These are phyloP conservation scores for Geotrichum histeridarum DNA, from an alignment of 1,139 yeast species.

Conservation along the genomic window DNA sequence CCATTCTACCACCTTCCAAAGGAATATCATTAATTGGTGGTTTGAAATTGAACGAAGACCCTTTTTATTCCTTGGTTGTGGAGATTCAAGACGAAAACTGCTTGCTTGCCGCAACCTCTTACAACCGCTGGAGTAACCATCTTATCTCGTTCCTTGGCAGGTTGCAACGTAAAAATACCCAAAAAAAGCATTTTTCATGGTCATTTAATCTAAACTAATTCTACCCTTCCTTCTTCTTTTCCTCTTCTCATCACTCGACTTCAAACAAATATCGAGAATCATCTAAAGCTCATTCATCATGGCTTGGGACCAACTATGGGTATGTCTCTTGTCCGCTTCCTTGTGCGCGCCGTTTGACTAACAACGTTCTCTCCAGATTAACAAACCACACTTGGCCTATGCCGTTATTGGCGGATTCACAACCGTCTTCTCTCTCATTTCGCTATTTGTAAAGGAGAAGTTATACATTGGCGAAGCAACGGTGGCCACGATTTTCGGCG, in stretches of 20 bases:
- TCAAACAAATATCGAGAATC: slow-evolving; percentile 40
- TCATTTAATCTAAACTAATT: background rate
- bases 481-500: slow-evolving; percentile 85
- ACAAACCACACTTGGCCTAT: slow-evolving; percentile 78
- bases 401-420: slow-evolving; percentile 91
- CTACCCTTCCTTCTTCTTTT: background rate
- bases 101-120: too few relatives aligned
- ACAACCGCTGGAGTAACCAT: too few relatives aligned
- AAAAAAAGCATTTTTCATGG: background rate
- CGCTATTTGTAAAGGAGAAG: slow-evolving; percentile 83
- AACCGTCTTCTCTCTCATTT: slow-evolving; percentile 79
- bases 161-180: too few relatives aligned
- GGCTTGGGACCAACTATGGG: slow-evolving; percentile 37
- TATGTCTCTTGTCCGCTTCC: slow-evolving; percentile 16
- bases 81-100: too few relatives aligned
- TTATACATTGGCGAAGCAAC: slow-evolving; percentile 94
- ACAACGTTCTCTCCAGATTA: slow-evolving; percentile 33
- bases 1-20: too few relatives aligned
- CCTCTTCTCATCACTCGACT: background rate
- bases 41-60: too few relatives aligned
- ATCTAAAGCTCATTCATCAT: slow-evolving; percentile 43
- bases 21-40: too few relatives aligned
- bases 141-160: too few relatives aligned
- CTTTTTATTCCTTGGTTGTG: too few relatives aligned
- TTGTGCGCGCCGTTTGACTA: slow-evolving; percentile 2